Evolutionary conservation across 2,329 filamentous ascomycete genomes (phyloP).

Genomic region (Stenocarpella maydis): DNA sequence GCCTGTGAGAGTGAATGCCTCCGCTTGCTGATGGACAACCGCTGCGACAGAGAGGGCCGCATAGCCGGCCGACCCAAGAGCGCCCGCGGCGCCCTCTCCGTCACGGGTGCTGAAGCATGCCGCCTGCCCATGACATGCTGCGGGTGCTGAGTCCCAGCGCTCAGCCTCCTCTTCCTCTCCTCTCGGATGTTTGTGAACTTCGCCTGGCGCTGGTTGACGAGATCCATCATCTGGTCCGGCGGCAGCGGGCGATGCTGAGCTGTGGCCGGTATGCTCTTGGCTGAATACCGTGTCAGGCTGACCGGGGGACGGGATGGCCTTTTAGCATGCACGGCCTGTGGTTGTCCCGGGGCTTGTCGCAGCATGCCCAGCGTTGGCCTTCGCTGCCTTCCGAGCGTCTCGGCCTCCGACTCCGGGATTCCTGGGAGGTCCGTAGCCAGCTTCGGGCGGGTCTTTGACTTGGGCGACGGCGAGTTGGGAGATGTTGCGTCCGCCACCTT

Average conservation of each 20-base stretch:
- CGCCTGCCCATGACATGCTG: not conserved
- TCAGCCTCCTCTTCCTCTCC: not conserved
- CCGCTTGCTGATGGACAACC: not conserved
- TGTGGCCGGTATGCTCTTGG: not conserved
- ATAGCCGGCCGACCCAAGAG: not conserved
- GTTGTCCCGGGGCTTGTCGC: not conserved
- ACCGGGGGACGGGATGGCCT: not conserved
- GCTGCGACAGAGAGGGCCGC: not conserved
- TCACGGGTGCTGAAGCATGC: not conserved
- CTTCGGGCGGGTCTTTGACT: slow-evolving; percentile 1
- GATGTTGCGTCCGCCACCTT: not conserved
- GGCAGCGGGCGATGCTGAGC: not conserved
- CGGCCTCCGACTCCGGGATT: slow-evolving; percentile 9
- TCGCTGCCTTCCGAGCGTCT: not conserved
- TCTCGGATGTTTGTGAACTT: slow-evolving; percentile 14
- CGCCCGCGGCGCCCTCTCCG: not conserved
- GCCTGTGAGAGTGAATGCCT: not conserved
- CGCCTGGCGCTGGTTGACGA: not conserved
- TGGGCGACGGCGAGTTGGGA: not conserved
- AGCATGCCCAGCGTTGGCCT: not conserved
- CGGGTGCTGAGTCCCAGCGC: not conserved
- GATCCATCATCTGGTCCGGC: slow-evolving; percentile 3
- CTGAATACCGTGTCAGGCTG: not conserved
- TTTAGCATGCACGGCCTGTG: not conserved
- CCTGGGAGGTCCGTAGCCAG: slow-evolving; percentile 3